phyloP scores from a whole-genome alignment of 2,329 filamentous ascomycete genomes.

The Pseudogymnoascus destructans region DNA sequence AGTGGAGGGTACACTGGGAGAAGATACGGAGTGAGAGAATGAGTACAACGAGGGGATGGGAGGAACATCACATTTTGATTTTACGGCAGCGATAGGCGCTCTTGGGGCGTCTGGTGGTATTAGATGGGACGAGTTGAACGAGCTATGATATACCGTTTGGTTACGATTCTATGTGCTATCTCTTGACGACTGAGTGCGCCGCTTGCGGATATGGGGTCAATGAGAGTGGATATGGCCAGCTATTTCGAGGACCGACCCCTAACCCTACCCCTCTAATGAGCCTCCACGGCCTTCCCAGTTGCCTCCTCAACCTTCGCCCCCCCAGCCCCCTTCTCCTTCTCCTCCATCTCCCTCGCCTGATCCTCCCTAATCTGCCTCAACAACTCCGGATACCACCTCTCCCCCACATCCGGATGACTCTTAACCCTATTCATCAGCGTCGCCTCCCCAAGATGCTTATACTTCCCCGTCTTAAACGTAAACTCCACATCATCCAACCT shows the following conservation, averaged over 20 bases:
- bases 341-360: slow-evolving; percentile 34
- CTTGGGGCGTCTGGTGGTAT: slow-evolving; percentile 5
- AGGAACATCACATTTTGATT: slow-evolving; percentile 1
- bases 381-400: slow-evolving; percentile 60
- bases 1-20: background rate
- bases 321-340: slow-evolving; percentile 17
- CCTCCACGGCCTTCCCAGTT: slow-evolving; percentile 26
- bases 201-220: background rate
- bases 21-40: background rate
- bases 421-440: slow-evolving; percentile 75
- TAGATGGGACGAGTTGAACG: background rate
- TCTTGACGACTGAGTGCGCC: background rate
- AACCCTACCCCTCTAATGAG: slow-evolving; percentile 25
- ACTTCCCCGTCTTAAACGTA: slow-evolving; percentile 57
- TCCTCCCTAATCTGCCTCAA: slow-evolving; percentile 42
- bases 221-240: background rate
- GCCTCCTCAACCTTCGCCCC: slow-evolving; percentile 16
- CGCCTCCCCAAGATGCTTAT: slow-evolving; percentile 63
- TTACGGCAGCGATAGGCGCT: slow-evolving; percentile 8
- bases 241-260: background rate
- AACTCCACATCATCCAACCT: slow-evolving; percentile 70
- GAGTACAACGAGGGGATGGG: background rate
- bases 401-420: slow-evolving; percentile 76
- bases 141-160: background rate
- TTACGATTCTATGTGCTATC: background rate